Percentiles rank a stretch among this genome's conserved stretches.
Evolutionary conservation across 306 rosid genomes (phyloP).

Genomic region (Glycyrrhiza uralensis): DNA sequence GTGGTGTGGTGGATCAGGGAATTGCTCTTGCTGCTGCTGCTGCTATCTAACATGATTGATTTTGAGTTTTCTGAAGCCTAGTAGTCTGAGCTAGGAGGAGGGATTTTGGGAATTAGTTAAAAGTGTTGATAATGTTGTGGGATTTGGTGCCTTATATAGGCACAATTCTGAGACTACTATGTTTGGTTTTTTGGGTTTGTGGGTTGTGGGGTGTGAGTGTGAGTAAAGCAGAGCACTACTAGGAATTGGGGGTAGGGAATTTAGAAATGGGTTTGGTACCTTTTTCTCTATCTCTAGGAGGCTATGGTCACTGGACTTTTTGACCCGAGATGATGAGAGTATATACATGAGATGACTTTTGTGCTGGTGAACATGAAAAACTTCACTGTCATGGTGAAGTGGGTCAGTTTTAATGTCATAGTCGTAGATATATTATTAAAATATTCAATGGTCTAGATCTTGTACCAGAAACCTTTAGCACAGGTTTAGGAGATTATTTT

Average conservation of each 20-base stretch:
- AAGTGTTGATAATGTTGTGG: not conserved
- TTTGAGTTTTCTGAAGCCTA: not conserved
- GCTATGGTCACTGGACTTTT: too few relatives aligned
- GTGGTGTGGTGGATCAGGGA: slow-evolving; percentile 33
- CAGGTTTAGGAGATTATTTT: too few relatives aligned
- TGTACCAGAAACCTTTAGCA: too few relatives aligned
- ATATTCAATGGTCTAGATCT: too few relatives aligned
- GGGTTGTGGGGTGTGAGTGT: not conserved
- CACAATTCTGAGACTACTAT: not conserved
- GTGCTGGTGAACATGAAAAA: too few relatives aligned
- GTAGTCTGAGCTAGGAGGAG: not conserved
- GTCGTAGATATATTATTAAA: too few relatives aligned
- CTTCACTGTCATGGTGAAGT: too few relatives aligned
- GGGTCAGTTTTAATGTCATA: too few relatives aligned
- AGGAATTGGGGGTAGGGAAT: not conserved
- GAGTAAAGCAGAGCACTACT: not conserved
- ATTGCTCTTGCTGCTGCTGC: slow-evolving; percentile 18
- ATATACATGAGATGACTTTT: too few relatives aligned
- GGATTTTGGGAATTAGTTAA: not conserved
- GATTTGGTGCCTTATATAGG: slow-evolving; percentile 10
- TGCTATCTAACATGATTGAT: slow-evolving; percentile 21
- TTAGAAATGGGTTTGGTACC: not conserved
- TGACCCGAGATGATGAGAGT: too few relatives aligned
- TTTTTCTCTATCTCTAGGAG: not conserved
- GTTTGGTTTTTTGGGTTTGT: not conserved